Base-by-base conservation (phyloP, 306 rosid genomes). In the Glycine soja region DNA sequence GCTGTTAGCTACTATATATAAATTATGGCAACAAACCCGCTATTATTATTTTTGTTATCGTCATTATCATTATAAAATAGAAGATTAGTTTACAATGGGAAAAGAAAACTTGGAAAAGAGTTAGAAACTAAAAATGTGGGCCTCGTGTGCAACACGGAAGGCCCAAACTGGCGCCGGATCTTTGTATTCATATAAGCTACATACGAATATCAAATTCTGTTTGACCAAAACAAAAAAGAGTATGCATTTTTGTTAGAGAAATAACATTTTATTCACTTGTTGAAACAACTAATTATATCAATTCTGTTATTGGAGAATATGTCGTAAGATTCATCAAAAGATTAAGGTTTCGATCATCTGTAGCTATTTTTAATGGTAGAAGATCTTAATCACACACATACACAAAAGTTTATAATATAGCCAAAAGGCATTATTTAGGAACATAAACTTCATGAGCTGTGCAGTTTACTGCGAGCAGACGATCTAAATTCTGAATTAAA, bases 111-210 rank as follows among this genome's bases (percentile, higher is more conserved):
- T 34, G 4, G 38, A 70, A 74, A 54, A 48, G 62, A 50, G 3
- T 56, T 45, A 74, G 12, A 36, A 16, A 5, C 9, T 8, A 45
- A 38, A 0, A 38, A 38, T 36, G 5, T 81, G 87, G 90, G 83
- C 85, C 83, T 79, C 81, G 52, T 80, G 75, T 81, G 84, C 83
- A 67, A 24, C 71, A 47, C 18, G 45, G 54, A 70, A 57, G 75
- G 84, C 74, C 84, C 91, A 83, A 67, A 85, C 78, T 85, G 68
- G 50, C 79, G 83, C 85, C 83, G 66, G 85, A 78, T 84, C 57
- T 81, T 74, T 38, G 73, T 58, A 10, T 56, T 38, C 52, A 18
- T 5, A 11, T 10, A 75, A 72, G 65, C 66, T 38, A 54, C 4
- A 2, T 10, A n/a, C 0, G 7, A n/a, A 48, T 38, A 36, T 40